phyloP scores from a whole-genome alignment of 1,284 basidiomycete genomes.

The Cutaneotrichosporon arboriforme region DNA sequence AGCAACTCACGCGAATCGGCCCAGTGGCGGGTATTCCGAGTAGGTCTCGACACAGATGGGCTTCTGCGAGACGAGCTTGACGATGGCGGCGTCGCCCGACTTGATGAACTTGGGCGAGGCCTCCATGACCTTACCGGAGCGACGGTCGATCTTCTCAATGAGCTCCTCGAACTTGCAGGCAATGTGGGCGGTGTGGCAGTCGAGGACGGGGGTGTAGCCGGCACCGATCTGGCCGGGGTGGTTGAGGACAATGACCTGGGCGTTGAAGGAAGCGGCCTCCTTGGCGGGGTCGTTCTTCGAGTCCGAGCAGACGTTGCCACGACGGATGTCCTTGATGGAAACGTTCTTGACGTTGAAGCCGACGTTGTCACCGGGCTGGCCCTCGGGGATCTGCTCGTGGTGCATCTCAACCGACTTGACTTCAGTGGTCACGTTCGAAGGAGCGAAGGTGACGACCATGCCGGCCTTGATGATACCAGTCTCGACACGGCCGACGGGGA shows the following conservation, averaged over 20 bases:
- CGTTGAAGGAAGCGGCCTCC: conserved; percentile 99
- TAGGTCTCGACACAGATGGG: conserved; percentile 84
- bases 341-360: conserved; percentile 80
- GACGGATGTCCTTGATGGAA: conserved; percentile 99
- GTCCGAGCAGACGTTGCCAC: conserved; percentile 98
- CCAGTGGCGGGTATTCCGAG: conserved; percentile 97
- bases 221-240: conserved; percentile 99
- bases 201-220: conserved; percentile 80
- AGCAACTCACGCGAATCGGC: conserved; percentile 99
- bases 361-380: conserved; percentile 95
- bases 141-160: conserved; percentile 98
- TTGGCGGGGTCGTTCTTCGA: conserved; percentile 99
- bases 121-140: conserved; percentile 65
- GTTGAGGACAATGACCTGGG: conserved; percentile 99
- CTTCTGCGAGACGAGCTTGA: conserved; percentile 79
- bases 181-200: conserved; percentile 99
- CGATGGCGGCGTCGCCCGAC: conserved; percentile 84
- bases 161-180: conserved; percentile 99
- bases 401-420: conserved; percentile 94
- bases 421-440: conserved; percentile 89
- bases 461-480: conserved; percentile 99
- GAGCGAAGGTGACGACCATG: conserved; percentile 97
- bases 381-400: conserved; percentile 96
- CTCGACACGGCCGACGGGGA: conserved; percentile 99
- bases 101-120: conserved; percentile 91